Evolutionary conservation across 2,329 filamentous ascomycete genomes (phyloP), one percentile per base, ranked within the genome.

Genomic region (Monosporascus sp.): DNA sequence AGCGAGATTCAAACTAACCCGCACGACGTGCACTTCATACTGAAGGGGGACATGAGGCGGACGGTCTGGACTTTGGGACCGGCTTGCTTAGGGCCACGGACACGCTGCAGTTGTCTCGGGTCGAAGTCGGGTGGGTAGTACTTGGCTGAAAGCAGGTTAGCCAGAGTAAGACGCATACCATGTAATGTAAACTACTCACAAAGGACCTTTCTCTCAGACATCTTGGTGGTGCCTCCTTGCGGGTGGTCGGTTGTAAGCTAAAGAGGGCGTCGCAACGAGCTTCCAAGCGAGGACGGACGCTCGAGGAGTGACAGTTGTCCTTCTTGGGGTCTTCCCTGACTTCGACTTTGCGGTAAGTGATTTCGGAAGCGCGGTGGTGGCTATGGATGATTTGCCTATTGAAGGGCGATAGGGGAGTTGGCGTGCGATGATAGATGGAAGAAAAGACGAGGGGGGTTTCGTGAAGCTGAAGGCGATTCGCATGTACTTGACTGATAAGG

Each of bases 31-130:
- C 76, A 79, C 37, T 73, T 72, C 63, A 68, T 66, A 25, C 39
- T 84, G 72, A 92, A 94, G 4, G 90, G 90, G 1, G 89, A 87
- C 90, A 97, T 97, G 37, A 97, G 78, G 45, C 92, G 87, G 50
- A 97, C 91, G 0, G 87, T 90, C 65, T 95, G 90, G 8, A 90
- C 80, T 62, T 90, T 90, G 0, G 90, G 89, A 0, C 90, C 92
- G 6, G 81, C 80, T 52, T 83, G 76, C 68, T 92, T 92, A 8
- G 84, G 82, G 27, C 76, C 85, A 56, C 83, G 85, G 45, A 81
- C 81, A 18, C 89, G 84, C 25, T 80, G 79, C 72, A 97, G 82
- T 64, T 88, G 85, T 25, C 84, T 84, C 14, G 93, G 93, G 71
- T 99, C 94, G 72, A 97, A 99, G 70, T 97, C 90, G 76, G 72